Conservation (phyloP, 129 eudicot species). For the Pulicaria dysenterica region DNA sequence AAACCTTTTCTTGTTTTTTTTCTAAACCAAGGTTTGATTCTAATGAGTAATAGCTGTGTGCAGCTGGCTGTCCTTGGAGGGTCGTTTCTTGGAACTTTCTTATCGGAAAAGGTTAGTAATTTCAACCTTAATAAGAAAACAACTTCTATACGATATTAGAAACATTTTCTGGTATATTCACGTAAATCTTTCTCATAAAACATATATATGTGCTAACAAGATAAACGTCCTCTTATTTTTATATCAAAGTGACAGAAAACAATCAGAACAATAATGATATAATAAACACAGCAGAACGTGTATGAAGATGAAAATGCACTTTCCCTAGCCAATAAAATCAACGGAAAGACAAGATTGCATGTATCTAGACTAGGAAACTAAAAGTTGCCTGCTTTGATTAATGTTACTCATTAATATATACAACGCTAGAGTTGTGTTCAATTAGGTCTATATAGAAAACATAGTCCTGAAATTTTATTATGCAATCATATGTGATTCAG, state of each 20-base stretch:
- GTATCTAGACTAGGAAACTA: slow-evolving; percentile 16
- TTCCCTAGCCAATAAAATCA: not conserved
- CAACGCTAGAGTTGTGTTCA: no score
- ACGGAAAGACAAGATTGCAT: slow-evolving; percentile 12
- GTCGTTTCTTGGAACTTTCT: slow-evolving; percentile 83
- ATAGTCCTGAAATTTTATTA: no score
- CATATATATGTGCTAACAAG: not conserved
- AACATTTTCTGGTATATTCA: not conserved
- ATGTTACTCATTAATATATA: no score
- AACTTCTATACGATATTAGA: not conserved
- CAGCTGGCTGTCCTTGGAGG: slow-evolving; percentile 99
- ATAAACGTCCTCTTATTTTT: no score
- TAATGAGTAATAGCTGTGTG: slow-evolving; percentile 28
- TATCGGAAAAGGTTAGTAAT: slow-evolving; percentile 75
- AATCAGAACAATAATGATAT: no score
- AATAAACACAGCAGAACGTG: not conserved
- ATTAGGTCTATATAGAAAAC: no score
- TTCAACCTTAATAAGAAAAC: not conserved
- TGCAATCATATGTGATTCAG: no score
- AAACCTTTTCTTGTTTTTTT: not conserved
- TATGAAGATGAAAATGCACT: not conserved
- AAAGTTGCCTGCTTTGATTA: slow-evolving; percentile 6
- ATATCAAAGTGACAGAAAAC: no score
- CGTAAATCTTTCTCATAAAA: slow-evolving; percentile 2
- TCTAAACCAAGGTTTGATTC: slow-evolving; percentile 13